Percentiles rank a stretch among this genome's conserved stretches.
These are phyloP conservation scores for Babesia ovata DNA, from an alignment of 169 alveolate genomes.

Conservation along the genomic window DNA sequence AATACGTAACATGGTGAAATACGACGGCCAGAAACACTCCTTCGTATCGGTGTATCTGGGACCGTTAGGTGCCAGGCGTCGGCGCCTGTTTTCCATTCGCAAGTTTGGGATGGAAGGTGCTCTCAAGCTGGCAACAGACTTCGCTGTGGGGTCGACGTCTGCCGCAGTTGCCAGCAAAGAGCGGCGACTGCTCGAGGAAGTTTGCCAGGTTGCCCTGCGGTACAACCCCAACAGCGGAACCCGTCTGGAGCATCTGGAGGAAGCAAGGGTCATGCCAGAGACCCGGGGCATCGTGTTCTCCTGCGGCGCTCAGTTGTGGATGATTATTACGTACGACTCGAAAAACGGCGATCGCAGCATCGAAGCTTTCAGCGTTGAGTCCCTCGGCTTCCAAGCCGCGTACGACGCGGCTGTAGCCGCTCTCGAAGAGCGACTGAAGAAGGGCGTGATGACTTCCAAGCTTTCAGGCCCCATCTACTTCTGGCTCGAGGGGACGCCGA, in stretches of 20 bases:
- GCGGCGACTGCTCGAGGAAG: slow-evolving; percentile 53
- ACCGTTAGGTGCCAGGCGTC: slow-evolving; percentile 67
- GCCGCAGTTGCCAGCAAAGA: slow-evolving; percentile 54
- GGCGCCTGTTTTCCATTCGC: slow-evolving; percentile 66
- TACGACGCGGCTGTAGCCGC: slow-evolving; percentile 48
- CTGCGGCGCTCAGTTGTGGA: slow-evolving; percentile 63
- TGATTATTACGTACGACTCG: slow-evolving; percentile 43
- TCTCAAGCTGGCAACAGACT: slow-evolving; percentile 64
- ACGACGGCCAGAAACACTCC: slow-evolving; percentile 70
- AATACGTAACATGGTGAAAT: slow-evolving; percentile 40
- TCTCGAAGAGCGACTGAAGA: slow-evolving; percentile 28
- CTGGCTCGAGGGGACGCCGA: slow-evolving; percentile 45
- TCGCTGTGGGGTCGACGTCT: slow-evolving; percentile 33
- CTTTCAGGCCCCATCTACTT: slow-evolving; percentile 64
- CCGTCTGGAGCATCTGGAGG: slow-evolving; percentile 34
- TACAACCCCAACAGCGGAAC: slow-evolving; percentile 29
- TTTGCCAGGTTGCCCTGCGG: slow-evolving; percentile 42
- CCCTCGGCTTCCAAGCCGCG: slow-evolving; percentile 48
- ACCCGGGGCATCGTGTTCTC: slow-evolving; percentile 58
- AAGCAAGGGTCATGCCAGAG: slow-evolving; percentile 44
- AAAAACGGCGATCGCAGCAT: slow-evolving; percentile 24
- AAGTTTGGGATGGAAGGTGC: slow-evolving; percentile 73
- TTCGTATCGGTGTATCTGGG: slow-evolving; percentile 72
- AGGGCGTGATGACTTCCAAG: slow-evolving; percentile 41
- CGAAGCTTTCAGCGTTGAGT: slow-evolving; percentile 34